Percentiles rank a stretch among this genome's conserved stretches.
Conservation (phyloP, 306 rosid genomes). For the Vigna mungo region DNA sequence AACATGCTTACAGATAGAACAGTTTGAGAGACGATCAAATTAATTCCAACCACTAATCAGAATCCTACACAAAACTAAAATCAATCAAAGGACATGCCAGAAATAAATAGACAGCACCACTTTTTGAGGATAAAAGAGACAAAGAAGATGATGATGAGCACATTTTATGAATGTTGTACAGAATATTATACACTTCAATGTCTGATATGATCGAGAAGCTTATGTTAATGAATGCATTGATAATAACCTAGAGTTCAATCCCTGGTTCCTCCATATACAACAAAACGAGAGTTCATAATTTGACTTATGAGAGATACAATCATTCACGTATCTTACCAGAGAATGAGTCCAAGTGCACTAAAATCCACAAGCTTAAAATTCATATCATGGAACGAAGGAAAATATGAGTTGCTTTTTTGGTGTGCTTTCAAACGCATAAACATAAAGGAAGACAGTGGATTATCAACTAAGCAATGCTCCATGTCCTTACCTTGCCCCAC, state of each 20-base stretch:
- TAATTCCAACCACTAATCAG: constrained; percentile 2
- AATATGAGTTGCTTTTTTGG: background rate
- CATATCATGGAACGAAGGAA: background rate
- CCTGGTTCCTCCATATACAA: too few relatives aligned
- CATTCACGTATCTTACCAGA: background rate
- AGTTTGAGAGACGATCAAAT: background rate
- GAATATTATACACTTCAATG: too few relatives aligned
- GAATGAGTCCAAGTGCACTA: background rate
- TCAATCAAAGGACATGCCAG: background rate
- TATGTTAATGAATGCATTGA: too few relatives aligned
- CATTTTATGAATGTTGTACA: background rate
- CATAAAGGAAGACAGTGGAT: constrained; percentile 55
- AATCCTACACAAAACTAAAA: background rate
- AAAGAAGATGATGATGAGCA: too few relatives aligned
- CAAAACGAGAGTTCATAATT: background rate
- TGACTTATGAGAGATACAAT: background rate
- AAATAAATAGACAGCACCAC: background rate
- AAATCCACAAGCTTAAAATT: background rate
- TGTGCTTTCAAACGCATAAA: constrained; percentile 58
- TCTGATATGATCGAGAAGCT: too few relatives aligned
- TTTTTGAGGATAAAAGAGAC: background rate
- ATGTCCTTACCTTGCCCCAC: constrained; percentile 34
- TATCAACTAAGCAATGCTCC: constrained; percentile 57
- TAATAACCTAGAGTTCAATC: too few relatives aligned
- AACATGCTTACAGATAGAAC: background rate